phyloP scores from a whole-genome alignment of 2,329 filamentous ascomycete species.

The Fusarium guadeloupense region DNA sequence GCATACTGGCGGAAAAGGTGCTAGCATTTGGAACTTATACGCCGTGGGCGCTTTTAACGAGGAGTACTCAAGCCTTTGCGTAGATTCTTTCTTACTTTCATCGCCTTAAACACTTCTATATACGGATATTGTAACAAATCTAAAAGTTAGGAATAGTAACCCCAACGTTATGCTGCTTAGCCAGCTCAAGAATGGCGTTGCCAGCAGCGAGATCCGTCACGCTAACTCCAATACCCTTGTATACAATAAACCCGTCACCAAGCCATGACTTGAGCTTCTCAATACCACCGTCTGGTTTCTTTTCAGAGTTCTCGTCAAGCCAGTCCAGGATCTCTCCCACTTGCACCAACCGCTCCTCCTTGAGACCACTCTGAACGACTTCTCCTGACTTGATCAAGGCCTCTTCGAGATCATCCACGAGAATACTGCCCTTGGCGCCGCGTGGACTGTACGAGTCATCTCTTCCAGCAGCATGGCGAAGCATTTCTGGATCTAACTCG shows the following conservation, averaged over 20 bases:
- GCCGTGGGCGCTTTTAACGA: too few relatives aligned
- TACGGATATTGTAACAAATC: neutral
- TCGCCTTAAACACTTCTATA: too few relatives aligned
- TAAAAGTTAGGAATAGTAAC: slow-evolving; percentile 21
- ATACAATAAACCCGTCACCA: slow-evolving; percentile 43
- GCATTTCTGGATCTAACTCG: slow-evolving; percentile 71
- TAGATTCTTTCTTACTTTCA: too few relatives aligned
- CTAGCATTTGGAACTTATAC: too few relatives aligned
- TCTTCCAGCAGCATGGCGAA: slow-evolving; percentile 44
- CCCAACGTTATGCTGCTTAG: slow-evolving; percentile 24
- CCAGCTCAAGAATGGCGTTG: slow-evolving; percentile 43
- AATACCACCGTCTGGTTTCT: neutral
- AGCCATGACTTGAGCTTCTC: slow-evolving; percentile 14
- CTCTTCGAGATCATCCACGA: slow-evolving; percentile 66
- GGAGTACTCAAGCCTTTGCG: too few relatives aligned
- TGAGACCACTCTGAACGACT: slow-evolving; percentile 69
- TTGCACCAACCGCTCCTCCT: slow-evolving; percentile 67
- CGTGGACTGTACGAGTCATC: slow-evolving; percentile 1
- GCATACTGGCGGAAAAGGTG: too few relatives aligned
- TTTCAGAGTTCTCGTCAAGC: neutral
- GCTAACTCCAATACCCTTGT: slow-evolving; percentile 41
- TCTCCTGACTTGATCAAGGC: slow-evolving; percentile 73
- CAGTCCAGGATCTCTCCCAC: slow-evolving; percentile 57
- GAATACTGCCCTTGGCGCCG: slow-evolving; percentile 40
- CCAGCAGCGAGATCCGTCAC: slow-evolving; percentile 48